These are phyloP conservation scores for Alternaria tenuissima DNA, from an alignment of 2,329 filamentous ascomycete genomes.

Conservation along the genomic window DNA sequence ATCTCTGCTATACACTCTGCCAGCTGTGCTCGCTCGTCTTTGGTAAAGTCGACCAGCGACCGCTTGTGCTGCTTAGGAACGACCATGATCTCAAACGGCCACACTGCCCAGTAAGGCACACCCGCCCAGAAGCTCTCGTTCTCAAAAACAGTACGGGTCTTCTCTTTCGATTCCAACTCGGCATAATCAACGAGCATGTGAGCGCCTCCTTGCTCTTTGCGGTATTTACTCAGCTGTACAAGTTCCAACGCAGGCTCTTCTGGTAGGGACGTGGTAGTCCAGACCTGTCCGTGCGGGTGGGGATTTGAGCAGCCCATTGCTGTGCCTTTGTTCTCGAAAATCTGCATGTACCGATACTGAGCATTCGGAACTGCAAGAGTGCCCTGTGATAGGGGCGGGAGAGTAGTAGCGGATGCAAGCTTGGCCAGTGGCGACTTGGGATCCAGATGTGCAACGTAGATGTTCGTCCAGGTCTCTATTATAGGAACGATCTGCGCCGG, in stretches of 20 bases:
- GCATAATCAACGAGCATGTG: constrained; percentile 90
- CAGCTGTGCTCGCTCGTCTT: constrained; percentile 74
- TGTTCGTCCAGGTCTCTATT: constrained; percentile 87
- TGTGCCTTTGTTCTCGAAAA: constrained; percentile 98
- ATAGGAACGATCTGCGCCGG: constrained; percentile 80
- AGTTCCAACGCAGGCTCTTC: constrained; percentile 88
- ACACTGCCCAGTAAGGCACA: constrained; percentile 97
- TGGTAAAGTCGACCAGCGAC: constrained; percentile 81
- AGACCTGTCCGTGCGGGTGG: constrained; percentile 95
- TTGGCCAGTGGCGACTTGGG: constrained; percentile 70
- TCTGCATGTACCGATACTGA: constrained; percentile 97
- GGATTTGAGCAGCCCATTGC: constrained; percentile 99
- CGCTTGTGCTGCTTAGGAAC: constrained; percentile 84
- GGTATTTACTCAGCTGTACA: constrained; percentile 79
- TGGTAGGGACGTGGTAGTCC: constrained; percentile 90
- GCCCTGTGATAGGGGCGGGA: constrained; percentile 58
- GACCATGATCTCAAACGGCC: constrained; percentile 96
- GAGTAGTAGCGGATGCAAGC: constrained; percentile 55
- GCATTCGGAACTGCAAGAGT: constrained; percentile 65
- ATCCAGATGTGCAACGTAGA: constrained; percentile 84
- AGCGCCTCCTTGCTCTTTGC: constrained; percentile 72
- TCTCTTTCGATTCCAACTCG: constrained; percentile 79
- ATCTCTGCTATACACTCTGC: constrained; percentile 88
- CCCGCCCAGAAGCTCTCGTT: constrained; percentile 86
- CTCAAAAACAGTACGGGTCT: constrained; percentile 86